phyloP scores from a whole-genome alignment of 129 eudicot species.

The Flaveria ramosissima region DNA sequence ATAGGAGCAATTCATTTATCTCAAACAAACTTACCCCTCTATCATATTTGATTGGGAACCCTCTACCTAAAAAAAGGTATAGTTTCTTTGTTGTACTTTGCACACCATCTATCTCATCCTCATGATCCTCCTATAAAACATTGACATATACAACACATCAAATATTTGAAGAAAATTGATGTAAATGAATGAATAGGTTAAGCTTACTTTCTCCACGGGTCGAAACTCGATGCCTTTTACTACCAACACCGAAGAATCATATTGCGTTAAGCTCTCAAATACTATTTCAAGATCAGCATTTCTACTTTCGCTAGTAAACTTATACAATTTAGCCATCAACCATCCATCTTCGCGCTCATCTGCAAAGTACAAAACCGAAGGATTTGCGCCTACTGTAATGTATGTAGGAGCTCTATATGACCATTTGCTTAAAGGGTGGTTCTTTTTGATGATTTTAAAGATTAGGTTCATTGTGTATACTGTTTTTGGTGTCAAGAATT shows the following conservation, averaged over 20 bases:
- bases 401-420: background rate
- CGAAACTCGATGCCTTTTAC: slow-evolving; percentile 13
- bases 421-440: background rate
- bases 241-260: background rate
- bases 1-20: background rate
- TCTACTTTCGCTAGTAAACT: background rate
- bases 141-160: background rate
- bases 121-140: slow-evolving; percentile 5
- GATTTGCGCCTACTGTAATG: background rate
- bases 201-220: background rate
- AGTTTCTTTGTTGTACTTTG: slow-evolving; percentile 23
- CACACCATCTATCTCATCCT: background rate
- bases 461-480: background rate
- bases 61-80: slow-evolving; percentile 7
- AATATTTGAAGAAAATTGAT: no score
- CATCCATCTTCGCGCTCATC: background rate
- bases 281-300: background rate
- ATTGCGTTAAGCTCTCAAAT: background rate
- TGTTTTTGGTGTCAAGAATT: background rate
- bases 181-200: no score
- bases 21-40: slow-evolving; percentile 3
- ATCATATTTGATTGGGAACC: background rate
- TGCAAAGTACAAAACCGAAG: background rate
- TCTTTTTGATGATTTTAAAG: background rate
- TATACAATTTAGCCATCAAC: background rate